Evolutionary conservation across 169 alveolate species (phyloP).

Genomic region (Plasmodium gaboni): DNA sequence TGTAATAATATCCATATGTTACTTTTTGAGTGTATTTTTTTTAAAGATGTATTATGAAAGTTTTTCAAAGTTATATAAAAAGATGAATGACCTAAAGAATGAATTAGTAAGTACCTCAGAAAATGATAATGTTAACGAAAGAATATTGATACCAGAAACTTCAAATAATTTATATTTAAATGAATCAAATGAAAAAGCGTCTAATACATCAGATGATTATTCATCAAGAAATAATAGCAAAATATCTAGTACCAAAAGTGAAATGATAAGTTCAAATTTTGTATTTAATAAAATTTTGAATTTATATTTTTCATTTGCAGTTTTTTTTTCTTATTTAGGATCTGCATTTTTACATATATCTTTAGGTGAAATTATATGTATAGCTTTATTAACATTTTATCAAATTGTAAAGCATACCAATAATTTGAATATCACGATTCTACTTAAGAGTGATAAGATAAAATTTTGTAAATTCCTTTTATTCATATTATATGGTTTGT

Average conservation of each 20-base stretch:
- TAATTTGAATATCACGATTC: constrained; percentile 25
- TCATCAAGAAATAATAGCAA: constrained; percentile 46
- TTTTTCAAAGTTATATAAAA: constrained; percentile 48
- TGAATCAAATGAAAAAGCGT: constrained; percentile 39
- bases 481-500: constrained; percentile 11
- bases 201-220: constrained; percentile 67
- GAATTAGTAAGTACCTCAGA: constrained; percentile 38
- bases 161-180: constrained; percentile 51
- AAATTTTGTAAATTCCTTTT: constrained; percentile 37
- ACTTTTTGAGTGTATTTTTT: constrained; percentile 44
- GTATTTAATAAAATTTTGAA: constrained; percentile 27
- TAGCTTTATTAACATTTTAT: constrained; percentile 42
- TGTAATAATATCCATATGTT: constrained; percentile 8
- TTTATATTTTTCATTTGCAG: constrained; percentile 41
- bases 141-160: constrained; percentile 45
- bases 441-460: constrained; percentile 17
- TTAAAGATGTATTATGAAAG: constrained; percentile 48
- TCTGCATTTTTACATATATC: constrained; percentile 48
- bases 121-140: constrained; percentile 18
- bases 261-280: constrained; percentile 55
- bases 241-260: constrained; percentile 59
- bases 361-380: constrained; percentile 52
- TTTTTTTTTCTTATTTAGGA: constrained; percentile 20
- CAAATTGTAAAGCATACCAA: constrained; percentile 61
- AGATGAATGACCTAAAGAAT: constrained; percentile 14